phyloP scores from a whole-genome alignment of 805 yeast genomes.

The Ogataea thermomethanolica region DNA sequence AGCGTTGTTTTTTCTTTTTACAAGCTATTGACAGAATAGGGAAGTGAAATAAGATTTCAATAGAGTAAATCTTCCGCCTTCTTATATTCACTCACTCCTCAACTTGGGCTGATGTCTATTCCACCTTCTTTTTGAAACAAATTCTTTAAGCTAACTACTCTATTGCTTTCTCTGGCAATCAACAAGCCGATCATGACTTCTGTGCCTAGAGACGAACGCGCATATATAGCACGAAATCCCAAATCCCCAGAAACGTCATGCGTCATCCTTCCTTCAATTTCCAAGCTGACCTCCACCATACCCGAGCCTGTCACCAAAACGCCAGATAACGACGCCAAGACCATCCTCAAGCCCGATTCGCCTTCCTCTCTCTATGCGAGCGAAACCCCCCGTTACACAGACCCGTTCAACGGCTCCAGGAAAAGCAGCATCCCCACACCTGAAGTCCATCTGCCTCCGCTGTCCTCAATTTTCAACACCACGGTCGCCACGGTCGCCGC shows the following conservation, averaged over 20 bases:
- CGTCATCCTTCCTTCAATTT: conserved; percentile 21
- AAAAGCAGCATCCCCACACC: neutral
- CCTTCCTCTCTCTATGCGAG: neutral
- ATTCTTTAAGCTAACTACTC: neutral
- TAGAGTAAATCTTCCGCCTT: conserved; percentile 4
- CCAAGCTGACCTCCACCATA: conserved; percentile 17
- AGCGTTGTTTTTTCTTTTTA: conserved; percentile 5
- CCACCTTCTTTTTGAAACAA: neutral
- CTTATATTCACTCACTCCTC: neutral
- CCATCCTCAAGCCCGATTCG: neutral
- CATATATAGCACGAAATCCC: conserved; percentile 8
- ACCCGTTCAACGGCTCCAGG: neutral
- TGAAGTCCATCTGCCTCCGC: conserved; percentile 21
- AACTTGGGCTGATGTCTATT: neutral
- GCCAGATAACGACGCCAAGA: neutral
- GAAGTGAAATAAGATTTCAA: conserved; percentile 14
- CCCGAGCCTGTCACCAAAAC: neutral
- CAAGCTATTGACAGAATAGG: conserved; percentile 7
- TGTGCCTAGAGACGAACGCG: conserved; percentile 9
- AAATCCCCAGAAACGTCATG: conserved; percentile 2
- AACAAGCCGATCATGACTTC: conserved; percentile 12
- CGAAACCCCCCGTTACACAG: conserved; percentile 1
- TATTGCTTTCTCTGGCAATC: conserved; percentile 2
- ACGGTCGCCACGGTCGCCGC: too few relatives aligned
- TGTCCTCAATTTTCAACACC: conserved; percentile 16